phyloP scores from a whole-genome alignment of 352 stramenopile species.

The Bremia lactucae region DNA sequence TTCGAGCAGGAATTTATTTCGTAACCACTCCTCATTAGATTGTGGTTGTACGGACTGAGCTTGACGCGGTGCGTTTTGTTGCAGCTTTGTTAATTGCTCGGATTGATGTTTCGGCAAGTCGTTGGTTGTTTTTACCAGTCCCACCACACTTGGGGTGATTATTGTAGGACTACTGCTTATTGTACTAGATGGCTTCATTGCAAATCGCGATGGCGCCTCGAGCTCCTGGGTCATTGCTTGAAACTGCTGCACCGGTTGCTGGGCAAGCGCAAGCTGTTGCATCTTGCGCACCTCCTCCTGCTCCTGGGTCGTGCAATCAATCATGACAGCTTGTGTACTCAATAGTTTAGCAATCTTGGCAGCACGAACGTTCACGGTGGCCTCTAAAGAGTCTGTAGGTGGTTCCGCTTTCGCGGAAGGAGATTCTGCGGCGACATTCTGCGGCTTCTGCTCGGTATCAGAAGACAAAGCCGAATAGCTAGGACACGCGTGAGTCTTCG shows the following conservation, averaged over 20 bases:
- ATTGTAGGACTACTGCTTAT: background rate
- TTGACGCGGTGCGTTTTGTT: constrained; percentile 34
- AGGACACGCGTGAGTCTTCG: constrained; percentile 2
- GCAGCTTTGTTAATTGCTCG: constrained; percentile 39
- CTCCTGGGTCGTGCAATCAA: constrained; percentile 6
- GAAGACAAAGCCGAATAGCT: background rate
- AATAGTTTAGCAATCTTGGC: constrained; percentile 10
- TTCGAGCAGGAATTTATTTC: constrained; percentile 33
- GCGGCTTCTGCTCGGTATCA: constrained; percentile 5
- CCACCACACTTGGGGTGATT: background rate
- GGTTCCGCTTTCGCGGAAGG: constrained; percentile 11
- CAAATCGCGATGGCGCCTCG: constrained; percentile 8
- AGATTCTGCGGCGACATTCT: constrained; percentile 4
- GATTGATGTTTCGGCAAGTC: constrained; percentile 37
- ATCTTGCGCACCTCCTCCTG: constrained; percentile 18
- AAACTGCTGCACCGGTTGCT: constrained; percentile 28
- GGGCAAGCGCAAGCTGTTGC: constrained; percentile 34
- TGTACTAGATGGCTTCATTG: constrained; percentile 6
- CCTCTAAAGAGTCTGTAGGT: constrained; percentile 24
- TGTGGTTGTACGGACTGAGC: constrained; percentile 23
- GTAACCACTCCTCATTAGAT: constrained; percentile 27
- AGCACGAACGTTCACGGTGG: constrained; percentile 5
- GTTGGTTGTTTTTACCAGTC: constrained; percentile 21
- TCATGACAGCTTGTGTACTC: constrained; percentile 5
- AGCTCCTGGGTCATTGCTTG: constrained; percentile 19